phyloP scores from a whole-genome alignment of 352 stramenopile species.

The Phytophthora kernoviae region DNA sequence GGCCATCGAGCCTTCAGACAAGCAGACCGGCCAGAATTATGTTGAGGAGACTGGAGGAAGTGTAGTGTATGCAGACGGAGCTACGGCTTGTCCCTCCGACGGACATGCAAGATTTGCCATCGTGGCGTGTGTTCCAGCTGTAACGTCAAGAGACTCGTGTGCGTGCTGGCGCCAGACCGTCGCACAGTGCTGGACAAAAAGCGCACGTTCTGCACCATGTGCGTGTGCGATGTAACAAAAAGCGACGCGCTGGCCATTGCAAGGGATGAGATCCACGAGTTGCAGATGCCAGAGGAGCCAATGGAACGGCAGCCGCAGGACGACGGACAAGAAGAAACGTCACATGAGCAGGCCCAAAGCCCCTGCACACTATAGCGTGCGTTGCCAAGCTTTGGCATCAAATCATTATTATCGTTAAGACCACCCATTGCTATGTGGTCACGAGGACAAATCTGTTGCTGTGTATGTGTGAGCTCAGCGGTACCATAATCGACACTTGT shows the following conservation, averaged over 20 bases:
- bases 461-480: background rate
- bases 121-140: constrained; percentile 35
- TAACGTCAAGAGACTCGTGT: constrained; percentile 45
- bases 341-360: background rate
- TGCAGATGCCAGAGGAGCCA: constrained; percentile 4
- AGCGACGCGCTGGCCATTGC: constrained; percentile 34
- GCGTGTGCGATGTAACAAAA: constrained; percentile 31
- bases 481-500: constrained; percentile 15
- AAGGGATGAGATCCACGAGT: constrained; percentile 33
- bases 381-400: background rate
- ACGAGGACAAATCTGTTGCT: constrained; percentile 15
- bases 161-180: constrained; percentile 40
- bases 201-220: constrained; percentile 42
- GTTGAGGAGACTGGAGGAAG: constrained; percentile 1
- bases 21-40: background rate
- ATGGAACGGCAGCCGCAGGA: constrained; percentile 21
- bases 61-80: constrained; percentile 23
- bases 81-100: constrained; percentile 17
- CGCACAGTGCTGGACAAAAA: constrained; percentile 41
- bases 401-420: no score
- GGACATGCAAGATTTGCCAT: constrained; percentile 35
- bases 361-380: constrained; percentile 2
- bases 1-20: constrained; percentile 13
- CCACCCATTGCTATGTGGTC: no score
- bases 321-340: constrained; percentile 7